These are phyloP conservation scores for Melaleuca quinquenervia DNA, from an alignment of 345 rosid species.

Conservation along the genomic window DNA sequence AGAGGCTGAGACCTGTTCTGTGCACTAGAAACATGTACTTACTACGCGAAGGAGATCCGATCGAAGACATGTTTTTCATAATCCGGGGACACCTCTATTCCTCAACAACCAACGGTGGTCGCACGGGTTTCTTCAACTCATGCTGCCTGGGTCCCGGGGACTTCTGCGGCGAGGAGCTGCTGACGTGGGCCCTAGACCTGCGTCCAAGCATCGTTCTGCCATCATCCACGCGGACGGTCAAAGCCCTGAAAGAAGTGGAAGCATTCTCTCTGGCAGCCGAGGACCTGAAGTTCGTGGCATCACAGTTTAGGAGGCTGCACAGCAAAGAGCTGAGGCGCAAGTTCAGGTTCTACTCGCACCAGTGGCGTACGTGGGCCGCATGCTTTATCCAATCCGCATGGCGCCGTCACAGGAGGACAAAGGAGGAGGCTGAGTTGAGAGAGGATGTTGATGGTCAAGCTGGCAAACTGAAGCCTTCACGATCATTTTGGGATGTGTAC, in stretches of 20 bases:
- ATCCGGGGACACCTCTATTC: slow-evolving; percentile 11
- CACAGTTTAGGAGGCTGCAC: slow-evolving; percentile 13
- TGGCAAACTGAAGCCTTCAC: background rate
- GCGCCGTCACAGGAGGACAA: slow-evolving; percentile 4
- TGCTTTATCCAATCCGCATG: slow-evolving; percentile 14
- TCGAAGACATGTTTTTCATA: slow-evolving; percentile 18
- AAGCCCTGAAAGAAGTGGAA: slow-evolving; percentile 12
- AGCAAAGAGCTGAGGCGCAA: slow-evolving; percentile 8
- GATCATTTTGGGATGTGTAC: background rate
- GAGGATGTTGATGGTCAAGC: background rate
- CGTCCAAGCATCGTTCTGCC: slow-evolving; percentile 7
- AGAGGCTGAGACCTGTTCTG: slow-evolving; percentile 8
- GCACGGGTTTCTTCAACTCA: slow-evolving; percentile 13
- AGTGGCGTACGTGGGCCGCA: slow-evolving; percentile 18
- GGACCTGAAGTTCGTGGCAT: slow-evolving; percentile 16
- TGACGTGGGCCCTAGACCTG: slow-evolving; percentile 14
- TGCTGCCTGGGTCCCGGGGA: slow-evolving; percentile 8
- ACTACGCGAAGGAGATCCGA: slow-evolving; percentile 15
- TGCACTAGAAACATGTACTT: slow-evolving; percentile 4
- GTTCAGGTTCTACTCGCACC: slow-evolving; percentile 14
- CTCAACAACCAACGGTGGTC: slow-evolving; percentile 13
- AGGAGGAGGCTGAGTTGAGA: background rate
- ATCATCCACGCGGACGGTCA: slow-evolving; percentile 10
- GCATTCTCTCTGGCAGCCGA: slow-evolving; percentile 11
- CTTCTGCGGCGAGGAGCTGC: slow-evolving; percentile 19